These are phyloP conservation scores for Theobroma grandiflorum DNA, from an alignment of 441 rosid genomes.

Conservation along the genomic window DNA sequence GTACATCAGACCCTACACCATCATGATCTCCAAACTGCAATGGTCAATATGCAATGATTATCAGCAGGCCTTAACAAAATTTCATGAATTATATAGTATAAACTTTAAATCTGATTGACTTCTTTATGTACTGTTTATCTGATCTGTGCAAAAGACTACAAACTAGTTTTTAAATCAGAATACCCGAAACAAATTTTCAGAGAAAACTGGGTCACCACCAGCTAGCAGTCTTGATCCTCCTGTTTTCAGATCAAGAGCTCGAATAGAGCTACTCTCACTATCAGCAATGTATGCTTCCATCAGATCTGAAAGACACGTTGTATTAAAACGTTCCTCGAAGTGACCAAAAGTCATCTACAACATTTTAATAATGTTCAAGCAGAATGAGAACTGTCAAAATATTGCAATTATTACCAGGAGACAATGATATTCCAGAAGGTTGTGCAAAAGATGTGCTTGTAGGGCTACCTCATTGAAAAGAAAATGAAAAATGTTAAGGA, in stretches of 20 bases:
- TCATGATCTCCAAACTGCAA: slow-evolving; percentile 95
- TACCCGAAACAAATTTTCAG: slow-evolving; percentile 94
- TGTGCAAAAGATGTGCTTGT: slow-evolving; percentile 88
- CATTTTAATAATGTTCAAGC: slow-evolving; percentile 1
- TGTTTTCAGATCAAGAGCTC: slow-evolving; percentile 84
- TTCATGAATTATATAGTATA: background rate
- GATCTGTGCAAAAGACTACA: background rate
- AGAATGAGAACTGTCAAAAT: slow-evolving; percentile 17
- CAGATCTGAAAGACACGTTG: slow-evolving; percentile 53
- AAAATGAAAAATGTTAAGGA: slow-evolving; percentile 24
- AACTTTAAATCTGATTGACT: background rate
- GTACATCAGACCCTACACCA: slow-evolving; percentile 89
- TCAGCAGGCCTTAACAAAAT: background rate
- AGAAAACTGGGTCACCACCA: slow-evolving; percentile 87
- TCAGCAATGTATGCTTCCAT: slow-evolving; percentile 85
- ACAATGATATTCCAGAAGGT: slow-evolving; percentile 89
- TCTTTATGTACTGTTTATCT: background rate
- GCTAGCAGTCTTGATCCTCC: slow-evolving; percentile 91
- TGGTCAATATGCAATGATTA: background rate
- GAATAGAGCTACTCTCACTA: slow-evolving; percentile 97
- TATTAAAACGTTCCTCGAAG: slow-evolving; percentile 13
- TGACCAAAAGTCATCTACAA: background rate
- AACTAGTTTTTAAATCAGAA: slow-evolving; percentile 23
- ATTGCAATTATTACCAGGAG: slow-evolving; percentile 64
- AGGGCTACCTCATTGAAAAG: slow-evolving; percentile 57